These are phyloP conservation scores for Heterobasidion irregulare DNA, from an alignment of 1,284 basidiomycete species.

Conservation along the genomic window DNA sequence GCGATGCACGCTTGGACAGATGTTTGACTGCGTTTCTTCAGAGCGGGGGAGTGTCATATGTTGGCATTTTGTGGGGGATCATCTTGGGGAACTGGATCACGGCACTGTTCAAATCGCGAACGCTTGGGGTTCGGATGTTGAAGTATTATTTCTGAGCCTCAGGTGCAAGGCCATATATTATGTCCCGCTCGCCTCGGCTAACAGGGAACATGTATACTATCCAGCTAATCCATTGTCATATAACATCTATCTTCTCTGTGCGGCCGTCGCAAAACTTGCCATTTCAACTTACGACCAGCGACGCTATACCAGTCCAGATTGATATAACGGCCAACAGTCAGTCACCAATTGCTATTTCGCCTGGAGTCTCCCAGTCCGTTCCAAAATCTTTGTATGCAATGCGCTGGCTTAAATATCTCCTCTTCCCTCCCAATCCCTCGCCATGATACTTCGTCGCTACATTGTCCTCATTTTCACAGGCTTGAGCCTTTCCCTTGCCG, in stretches of 20 bases:
- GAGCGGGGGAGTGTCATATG: not conserved
- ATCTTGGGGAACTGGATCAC: slow-evolving; percentile 1
- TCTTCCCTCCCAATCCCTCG: not conserved
- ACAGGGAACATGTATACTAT: too few species aligned
- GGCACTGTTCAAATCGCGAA: not conserved
- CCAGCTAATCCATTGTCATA: too few species aligned
- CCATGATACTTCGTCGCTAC: not conserved
- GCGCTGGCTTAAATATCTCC: not conserved
- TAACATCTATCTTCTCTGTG: too few species aligned
- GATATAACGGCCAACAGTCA: too few species aligned
- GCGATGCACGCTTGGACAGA: not conserved
- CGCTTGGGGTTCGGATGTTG: not conserved
- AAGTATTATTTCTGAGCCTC: not conserved
- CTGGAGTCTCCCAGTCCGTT: too few species aligned
- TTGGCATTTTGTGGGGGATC: slow-evolving; percentile 1
- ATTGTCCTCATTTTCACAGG: not conserved
- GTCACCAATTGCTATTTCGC: too few species aligned
- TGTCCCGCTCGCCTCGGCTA: too few species aligned
- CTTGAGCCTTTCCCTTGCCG: not conserved
- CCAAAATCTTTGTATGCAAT: too few species aligned
- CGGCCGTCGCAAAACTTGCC: too few species aligned
- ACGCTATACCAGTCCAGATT: too few species aligned
- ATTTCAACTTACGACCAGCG: too few species aligned
- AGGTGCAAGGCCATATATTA: too few species aligned
- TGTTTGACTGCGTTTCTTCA: not conserved